Evolutionary conservation across 2,329 filamentous ascomycete species (phyloP).

Genomic region (Elsinoe arachidis): DNA sequence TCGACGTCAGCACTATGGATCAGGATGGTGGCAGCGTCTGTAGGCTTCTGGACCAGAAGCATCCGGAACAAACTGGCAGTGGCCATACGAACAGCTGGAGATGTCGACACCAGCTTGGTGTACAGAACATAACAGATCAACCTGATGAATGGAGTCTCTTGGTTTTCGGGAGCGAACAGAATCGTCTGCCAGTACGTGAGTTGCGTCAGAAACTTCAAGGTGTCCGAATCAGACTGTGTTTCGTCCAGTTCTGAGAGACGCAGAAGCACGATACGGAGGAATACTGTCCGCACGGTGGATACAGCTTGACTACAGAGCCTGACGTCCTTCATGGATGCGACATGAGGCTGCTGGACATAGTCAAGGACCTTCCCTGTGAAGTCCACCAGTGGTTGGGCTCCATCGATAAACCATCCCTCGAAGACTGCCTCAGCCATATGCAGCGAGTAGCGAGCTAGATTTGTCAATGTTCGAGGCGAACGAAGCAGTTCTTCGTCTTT

Average conservation of each 20-base stretch:
- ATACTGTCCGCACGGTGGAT: conserved; percentile 62
- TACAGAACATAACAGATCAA: conserved; percentile 92
- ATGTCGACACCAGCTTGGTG: conserved; percentile 68
- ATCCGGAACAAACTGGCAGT: conserved; percentile 86
- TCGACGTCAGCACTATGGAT: conserved; percentile 61
- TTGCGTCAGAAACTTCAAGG: conserved; percentile 67
- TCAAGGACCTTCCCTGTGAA: conserved; percentile 80
- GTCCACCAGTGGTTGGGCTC: conserved; percentile 73
- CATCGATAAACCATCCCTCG: conserved; percentile 93
- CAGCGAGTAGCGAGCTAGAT: conserved; percentile 69
- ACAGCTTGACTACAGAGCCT: conserved; percentile 84
- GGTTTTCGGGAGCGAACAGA: conserved; percentile 66
- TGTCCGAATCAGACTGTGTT: conserved; percentile 51
- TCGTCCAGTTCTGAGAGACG: conserved; percentile 77
- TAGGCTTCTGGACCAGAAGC: conserved; percentile 84
- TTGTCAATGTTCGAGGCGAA: conserved; percentile 77
- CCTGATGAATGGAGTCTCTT: conserved; percentile 72
- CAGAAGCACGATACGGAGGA: conserved; percentile 71
- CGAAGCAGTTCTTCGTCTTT: conserved; percentile 62
- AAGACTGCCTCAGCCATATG: conserved; percentile 87
- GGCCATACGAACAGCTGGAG: conserved; percentile 58
- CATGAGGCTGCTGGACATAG: conserved; percentile 76
- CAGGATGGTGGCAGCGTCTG: conserved; percentile 67
- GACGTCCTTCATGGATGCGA: conserved; percentile 74
- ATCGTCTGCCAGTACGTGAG: conserved; percentile 95